phyloP scores from a whole-genome alignment of 2,329 filamentous ascomycete genomes.

The Colletotrichum agaves region DNA sequence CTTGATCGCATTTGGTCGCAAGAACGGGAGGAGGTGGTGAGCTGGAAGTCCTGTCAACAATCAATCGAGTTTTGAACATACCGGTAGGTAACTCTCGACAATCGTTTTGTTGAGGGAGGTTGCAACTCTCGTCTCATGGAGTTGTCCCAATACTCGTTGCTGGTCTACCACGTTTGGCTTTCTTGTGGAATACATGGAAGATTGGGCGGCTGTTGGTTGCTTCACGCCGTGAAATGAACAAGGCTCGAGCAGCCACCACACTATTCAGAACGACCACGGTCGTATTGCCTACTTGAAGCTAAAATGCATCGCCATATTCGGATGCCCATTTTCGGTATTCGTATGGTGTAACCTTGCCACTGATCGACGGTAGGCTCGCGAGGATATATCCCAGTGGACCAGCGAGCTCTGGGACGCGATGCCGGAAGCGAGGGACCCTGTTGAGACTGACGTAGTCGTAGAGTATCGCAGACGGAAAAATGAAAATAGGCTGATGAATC shows the following conservation, averaged over 20 bases:
- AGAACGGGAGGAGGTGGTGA: no score
- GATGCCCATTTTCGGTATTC: slow-evolving; percentile 43
- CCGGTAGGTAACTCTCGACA: slow-evolving; percentile 72
- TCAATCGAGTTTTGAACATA: background rate
- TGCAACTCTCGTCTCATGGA: slow-evolving; percentile 76
- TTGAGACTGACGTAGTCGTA: background rate
- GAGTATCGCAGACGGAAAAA: no score
- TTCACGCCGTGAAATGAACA: slow-evolving; percentile 75
- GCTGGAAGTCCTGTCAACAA: no score
- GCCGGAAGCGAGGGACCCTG: slow-evolving; percentile 14
- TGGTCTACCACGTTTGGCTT: slow-evolving; percentile 54
- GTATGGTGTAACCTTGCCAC: slow-evolving; percentile 33
- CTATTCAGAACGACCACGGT: slow-evolving; percentile 74
- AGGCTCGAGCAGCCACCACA: slow-evolving; percentile 70
- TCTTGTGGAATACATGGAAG: slow-evolving; percentile 70
- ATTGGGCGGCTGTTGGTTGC: slow-evolving; percentile 72
- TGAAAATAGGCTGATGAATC: background rate
- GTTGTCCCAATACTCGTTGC: slow-evolving; percentile 67
- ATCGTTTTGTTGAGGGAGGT: slow-evolving; percentile 73
- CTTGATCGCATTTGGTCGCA: no score
- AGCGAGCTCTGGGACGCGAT: slow-evolving; percentile 21
- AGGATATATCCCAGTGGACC: slow-evolving; percentile 23
- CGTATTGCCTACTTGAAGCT: slow-evolving; percentile 52
- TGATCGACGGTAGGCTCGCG: slow-evolving; percentile 14
- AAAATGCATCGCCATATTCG: slow-evolving; percentile 45